phyloP scores from a whole-genome alignment of 495 filamentous ascomycete species.

The Penicillium atrosanguineum region DNA sequence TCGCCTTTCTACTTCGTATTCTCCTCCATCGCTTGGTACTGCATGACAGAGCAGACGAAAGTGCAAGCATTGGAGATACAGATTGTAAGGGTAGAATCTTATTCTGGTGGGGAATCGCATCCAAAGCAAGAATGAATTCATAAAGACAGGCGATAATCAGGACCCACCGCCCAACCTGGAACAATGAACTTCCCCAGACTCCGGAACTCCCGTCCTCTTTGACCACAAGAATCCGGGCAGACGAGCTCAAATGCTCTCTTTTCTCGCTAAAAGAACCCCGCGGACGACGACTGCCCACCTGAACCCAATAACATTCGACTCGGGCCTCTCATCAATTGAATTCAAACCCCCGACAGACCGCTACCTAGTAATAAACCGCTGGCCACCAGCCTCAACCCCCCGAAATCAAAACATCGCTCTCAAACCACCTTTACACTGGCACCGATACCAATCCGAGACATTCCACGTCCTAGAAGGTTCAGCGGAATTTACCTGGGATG shows the following conservation, averaged over 20 bases:
- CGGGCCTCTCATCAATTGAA: slow-evolving; percentile 10
- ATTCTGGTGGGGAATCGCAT: too few relatives aligned
- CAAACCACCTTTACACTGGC: slow-evolving; percentile 14
- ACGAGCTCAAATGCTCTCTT: slow-evolving; percentile 3
- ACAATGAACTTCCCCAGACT: too few relatives aligned
- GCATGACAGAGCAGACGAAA: too few relatives aligned
- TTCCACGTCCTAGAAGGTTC: slow-evolving; percentile 12
- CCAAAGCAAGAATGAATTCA: too few relatives aligned
- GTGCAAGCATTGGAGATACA: too few relatives aligned
- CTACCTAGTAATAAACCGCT: slow-evolving; percentile 15
- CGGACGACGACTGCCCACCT: slow-evolving; percentile 5
- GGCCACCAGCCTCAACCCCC: slow-evolving; percentile 11
- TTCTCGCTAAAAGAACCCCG: slow-evolving; percentile 5
- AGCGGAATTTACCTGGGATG: slow-evolving; percentile 6
- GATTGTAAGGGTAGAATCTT: too few relatives aligned
- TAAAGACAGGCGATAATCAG: too few relatives aligned
- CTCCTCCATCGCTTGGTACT: too few relatives aligned
- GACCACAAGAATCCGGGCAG: too few relatives aligned
- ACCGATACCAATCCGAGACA: slow-evolving; percentile 9
- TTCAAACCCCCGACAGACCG: slow-evolving; percentile 12
- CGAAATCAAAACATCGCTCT: slow-evolving; percentile 9
- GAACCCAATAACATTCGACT: slow-evolving; percentile 10
- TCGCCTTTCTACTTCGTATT: too few relatives aligned
- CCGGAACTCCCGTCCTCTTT: too few relatives aligned
- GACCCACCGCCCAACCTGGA: too few relatives aligned